A percentile compares a stretch with the other conserved stretches of the same genome.
Conservation (phyloP, 2,329 filamentous ascomycete species). For the Immersiporthe knoxdaviesiana region DNA sequence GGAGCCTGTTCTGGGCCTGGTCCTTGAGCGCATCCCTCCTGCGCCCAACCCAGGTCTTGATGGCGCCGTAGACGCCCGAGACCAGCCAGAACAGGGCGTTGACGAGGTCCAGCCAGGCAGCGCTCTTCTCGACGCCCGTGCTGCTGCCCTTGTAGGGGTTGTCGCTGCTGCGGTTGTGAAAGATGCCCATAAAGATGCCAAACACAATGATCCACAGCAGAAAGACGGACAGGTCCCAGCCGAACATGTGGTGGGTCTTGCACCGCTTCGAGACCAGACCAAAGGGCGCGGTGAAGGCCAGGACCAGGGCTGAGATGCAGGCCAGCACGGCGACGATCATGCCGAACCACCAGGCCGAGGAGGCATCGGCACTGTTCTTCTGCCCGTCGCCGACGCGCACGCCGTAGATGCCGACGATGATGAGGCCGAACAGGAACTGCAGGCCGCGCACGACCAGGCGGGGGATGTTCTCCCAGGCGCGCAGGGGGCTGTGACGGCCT, state of each 20-base stretch:
- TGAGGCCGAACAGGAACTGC: conserved; percentile 71
- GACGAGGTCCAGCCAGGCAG: conserved; percentile 72
- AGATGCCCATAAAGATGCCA: conserved; percentile 73
- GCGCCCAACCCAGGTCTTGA: conserved; percentile 47
- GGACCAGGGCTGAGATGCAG: conserved; percentile 53
- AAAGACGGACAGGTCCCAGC: conserved; percentile 49
- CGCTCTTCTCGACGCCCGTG: conserved; percentile 64
- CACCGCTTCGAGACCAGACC: conserved; percentile 39
- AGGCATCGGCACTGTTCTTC: conserved; percentile 24
- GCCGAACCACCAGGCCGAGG: conserved; percentile 67
- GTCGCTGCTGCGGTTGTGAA: conserved; percentile 61
- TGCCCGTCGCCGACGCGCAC: conserved; percentile 57
- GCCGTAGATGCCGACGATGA: conserved; percentile 71
- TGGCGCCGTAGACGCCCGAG: conserved; percentile 46
- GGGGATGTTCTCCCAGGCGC: conserved; percentile 50
- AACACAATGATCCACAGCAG: conserved; percentile 68
- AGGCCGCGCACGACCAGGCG: conserved; percentile 63
- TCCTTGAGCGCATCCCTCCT: conserved; percentile 45
- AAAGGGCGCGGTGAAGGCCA: conserved; percentile 44
- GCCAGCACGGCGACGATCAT: conserved; percentile 60
- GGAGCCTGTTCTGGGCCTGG: conserved; percentile 44
- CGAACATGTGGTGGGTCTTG: conserved; percentile 49
- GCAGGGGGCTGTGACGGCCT: conserved; percentile 49
- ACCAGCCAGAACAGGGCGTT: conserved; percentile 69
- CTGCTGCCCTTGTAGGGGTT: conserved; percentile 51